Evolutionary conservation across 164 flowering plant species (phyloP), one percentile per base, ranked within the genome.

Genomic region (Litsea cubeba): DNA sequence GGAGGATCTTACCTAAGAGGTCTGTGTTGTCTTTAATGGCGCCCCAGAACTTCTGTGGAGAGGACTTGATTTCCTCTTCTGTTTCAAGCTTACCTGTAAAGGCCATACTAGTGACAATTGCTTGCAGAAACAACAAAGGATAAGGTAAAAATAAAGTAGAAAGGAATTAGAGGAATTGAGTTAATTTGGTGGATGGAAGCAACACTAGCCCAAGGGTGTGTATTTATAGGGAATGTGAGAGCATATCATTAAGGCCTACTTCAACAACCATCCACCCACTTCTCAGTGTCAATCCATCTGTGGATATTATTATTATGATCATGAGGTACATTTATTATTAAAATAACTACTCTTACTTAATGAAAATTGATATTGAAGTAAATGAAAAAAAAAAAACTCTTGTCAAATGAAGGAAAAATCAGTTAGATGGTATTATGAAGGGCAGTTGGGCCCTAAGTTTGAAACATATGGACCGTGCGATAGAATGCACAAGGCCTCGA

Each of bases 1-100:
- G 88, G 79, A 88, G 81, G 74, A 86, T 84, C 80, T 86, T 85
- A 60, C 93, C 93, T 76, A 90, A 91, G 70, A 90, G 68, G 46
- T 49, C 75, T 58, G 77, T 75, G 22, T 91, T 84, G 50, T 91
- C 92, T 71, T 80, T 80, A 17, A 93, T 74, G 78, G 30, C 69
- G n/a, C 24, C 76, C 97, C 95, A 89, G 73, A 81, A 80, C 80
- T 88, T 86, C 0, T 84, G 87, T 62, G 91, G 81, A 17, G 74
- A 12, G 25, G 89, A 79, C 78, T 90, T 90, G 32, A 88, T 62
- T 74, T 88, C 90, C 63, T 89, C 86, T 3, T 90, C 91, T 1
- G 89, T 87, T 0, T 87, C 84, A 46, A 90, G 79, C 75, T 78
- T 85, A 32, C 86, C 87, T 40, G 63, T 82, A 82, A 79, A 66